Percentiles rank a stretch among this genome's conserved stretches.
phyloP scores from a whole-genome alignment of 1,139 yeast genomes.

The Meyerozyma athensensis region DNA sequence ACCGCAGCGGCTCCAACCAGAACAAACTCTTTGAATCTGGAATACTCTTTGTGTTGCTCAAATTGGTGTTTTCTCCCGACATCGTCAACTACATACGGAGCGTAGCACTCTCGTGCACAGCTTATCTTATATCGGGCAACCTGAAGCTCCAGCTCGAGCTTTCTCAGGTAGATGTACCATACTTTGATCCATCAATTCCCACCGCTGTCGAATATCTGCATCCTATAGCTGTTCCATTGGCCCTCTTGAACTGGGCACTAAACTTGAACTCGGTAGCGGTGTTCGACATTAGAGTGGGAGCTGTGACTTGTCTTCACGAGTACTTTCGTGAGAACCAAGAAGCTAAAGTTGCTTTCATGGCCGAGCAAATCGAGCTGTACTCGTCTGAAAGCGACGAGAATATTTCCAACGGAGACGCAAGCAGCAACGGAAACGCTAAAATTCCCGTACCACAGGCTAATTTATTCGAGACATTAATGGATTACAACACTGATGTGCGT shows the following conservation, averaged over 20 bases:
- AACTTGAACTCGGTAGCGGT: slow-evolving; percentile 75
- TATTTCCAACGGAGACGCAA: slow-evolving; percentile 8
- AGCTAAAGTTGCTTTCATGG: slow-evolving; percentile 58
- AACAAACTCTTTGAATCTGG: slow-evolving; percentile 56
- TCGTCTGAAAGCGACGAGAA: slow-evolving; percentile 14
- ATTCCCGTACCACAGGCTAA: slow-evolving; percentile 38
- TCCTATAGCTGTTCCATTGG: slow-evolving; percentile 63
- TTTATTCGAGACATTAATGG: slow-evolving; percentile 64
- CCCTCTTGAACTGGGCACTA: slow-evolving; percentile 78
- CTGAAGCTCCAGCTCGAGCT: slow-evolving; percentile 62
- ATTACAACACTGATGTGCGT: slow-evolving; percentile 70
- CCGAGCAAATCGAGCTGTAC: slow-evolving; percentile 49
- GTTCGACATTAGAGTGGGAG: slow-evolving; percentile 74
- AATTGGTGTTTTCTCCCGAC: slow-evolving; percentile 61
- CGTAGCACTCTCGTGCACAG: slow-evolving; percentile 65
- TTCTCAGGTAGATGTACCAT: slow-evolving; percentile 85
- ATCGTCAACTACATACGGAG: slow-evolving; percentile 64
- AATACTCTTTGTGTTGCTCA: slow-evolving; percentile 58
- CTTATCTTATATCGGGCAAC: slow-evolving; percentile 69
- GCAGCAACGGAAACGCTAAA: slow-evolving; percentile 4
- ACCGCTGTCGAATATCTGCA: slow-evolving; percentile 33
- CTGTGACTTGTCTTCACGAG: slow-evolving; percentile 62
- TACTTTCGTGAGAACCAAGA: slow-evolving; percentile 62
- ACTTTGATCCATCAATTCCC: slow-evolving; percentile 77
- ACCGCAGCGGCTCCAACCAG: slow-evolving; percentile 64